These are phyloP conservation scores for Excoecaria agallocha DNA, from an alignment of 345 rosid genomes.

Conservation along the genomic window DNA sequence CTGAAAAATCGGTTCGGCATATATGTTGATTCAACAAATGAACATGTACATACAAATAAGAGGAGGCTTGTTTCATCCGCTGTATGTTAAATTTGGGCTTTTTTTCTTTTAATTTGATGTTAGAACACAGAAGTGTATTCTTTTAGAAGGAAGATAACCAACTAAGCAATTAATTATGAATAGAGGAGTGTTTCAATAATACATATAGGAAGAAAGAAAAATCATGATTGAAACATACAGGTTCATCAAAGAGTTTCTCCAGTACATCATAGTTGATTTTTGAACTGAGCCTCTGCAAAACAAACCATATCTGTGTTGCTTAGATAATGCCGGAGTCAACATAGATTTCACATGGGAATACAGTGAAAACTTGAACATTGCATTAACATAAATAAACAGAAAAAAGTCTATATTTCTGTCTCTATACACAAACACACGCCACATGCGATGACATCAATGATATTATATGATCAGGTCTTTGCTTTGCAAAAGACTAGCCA, in stretches of 20 bases:
- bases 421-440: not conserved
- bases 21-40: not conserved
- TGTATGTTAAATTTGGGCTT: not conserved
- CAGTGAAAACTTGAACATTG: not conserved
- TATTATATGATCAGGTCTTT: too few relatives aligned
- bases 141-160: not conserved
- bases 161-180: conserved; percentile 1
- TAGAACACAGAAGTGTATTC: not conserved
- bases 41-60: not conserved
- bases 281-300: conserved; percentile 63
- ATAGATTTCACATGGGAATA: not conserved
- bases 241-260: conserved; percentile 62
- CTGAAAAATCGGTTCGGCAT: not conserved
- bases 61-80: not conserved
- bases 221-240: conserved; percentile 41
- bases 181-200: not conserved
- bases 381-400: not conserved
- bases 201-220: not conserved
- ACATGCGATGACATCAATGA: too few relatives aligned
- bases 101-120: not conserved
- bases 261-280: conserved; percentile 64
- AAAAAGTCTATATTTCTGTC: not conserved
- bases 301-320: not conserved
- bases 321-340: not conserved
- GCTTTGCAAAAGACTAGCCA: not conserved